These are phyloP conservation scores for Kodamaea nitidulidarum DNA, from an alignment of 805 yeast species.

Conservation along the genomic window DNA sequence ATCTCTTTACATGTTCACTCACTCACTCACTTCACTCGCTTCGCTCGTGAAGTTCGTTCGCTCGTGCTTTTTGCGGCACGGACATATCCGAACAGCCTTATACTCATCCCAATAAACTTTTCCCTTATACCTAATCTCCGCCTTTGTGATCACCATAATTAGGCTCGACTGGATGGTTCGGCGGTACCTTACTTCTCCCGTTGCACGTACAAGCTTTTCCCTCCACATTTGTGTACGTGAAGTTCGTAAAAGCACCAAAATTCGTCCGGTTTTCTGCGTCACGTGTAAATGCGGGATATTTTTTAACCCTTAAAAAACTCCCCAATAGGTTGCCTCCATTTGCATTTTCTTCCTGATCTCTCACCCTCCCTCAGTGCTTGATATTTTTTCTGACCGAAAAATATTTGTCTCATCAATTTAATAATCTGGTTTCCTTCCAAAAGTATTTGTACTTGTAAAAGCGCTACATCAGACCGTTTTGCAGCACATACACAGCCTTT, in stretches of 20 bases:
- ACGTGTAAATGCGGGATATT: neutral
- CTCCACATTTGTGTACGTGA: neutral
- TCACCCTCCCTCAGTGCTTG: neutral
- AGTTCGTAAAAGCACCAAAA: neutral
- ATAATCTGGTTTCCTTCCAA: slow-evolving; percentile 1
- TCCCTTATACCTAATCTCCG: too few relatives aligned
- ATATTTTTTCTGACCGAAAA: slow-evolving; percentile 2
- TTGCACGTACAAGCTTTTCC: neutral
- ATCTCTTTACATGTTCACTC: too few relatives aligned
- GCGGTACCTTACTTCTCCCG: neutral
- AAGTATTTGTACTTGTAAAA: neutral
- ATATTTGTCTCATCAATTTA: slow-evolving; percentile 2
- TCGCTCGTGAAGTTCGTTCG: too few relatives aligned
- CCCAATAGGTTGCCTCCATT: neutral
- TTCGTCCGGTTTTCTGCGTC: slow-evolving; percentile 2
- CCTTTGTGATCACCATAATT: too few relatives aligned
- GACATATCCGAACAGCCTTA: too few relatives aligned
- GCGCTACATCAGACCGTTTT: neutral
- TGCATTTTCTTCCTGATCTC: slow-evolving; percentile 3
- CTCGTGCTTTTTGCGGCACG: too few relatives aligned
- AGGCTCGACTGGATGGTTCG: too few relatives aligned
- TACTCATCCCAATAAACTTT: too few relatives aligned
- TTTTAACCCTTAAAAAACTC: slow-evolving; percentile 1
- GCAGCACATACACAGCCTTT: too few relatives aligned
- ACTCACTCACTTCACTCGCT: too few relatives aligned